Evolutionary conservation across 2,329 filamentous ascomycete species (phyloP), one percentile per base, ranked within the genome.

Genomic region (Pseudovirgaria hyperparasitica): DNA sequence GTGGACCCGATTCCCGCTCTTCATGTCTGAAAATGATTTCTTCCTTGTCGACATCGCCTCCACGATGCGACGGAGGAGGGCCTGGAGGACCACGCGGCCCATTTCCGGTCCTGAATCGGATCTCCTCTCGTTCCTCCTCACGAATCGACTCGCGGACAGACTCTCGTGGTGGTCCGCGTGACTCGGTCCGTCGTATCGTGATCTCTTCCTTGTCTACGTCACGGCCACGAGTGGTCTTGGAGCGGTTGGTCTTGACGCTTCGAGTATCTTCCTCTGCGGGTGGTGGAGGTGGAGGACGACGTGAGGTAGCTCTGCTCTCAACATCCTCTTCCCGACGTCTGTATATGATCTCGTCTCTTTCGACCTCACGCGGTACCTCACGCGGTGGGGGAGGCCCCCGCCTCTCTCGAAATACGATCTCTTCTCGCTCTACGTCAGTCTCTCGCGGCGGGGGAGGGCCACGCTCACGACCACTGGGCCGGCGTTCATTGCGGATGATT

Each of bases 11-110:
- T 11, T 35, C 34, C 10, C 48, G 44, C 31, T 55, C 55, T 16
- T 48, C 51, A 12, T 54, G 47, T 28, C 58, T 43, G 46, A 67
- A 63, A 31, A 58, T 55, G 30, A 67, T 56, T 35, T 67, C 62
- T 29, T 67, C 63, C 16, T 50, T 42, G 31, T 54, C 47, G 26
- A 48, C 25, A 17, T 52, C 50, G 24, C 46, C 44, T 29, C 53
- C 48, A 34, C 50, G 50, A 9, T 47, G 45, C 18, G 46, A 41
- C 14, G 43, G 42, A 19, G 47, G 40, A 9, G 48, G 45, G 17
- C 48, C 41, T 15, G 43, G 42, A 19, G 47, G 40, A 7, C 37
- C 41, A 26, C 34, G 44, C 38, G 41, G 57, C 34, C 58, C 52
- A 33, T 58, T 51, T 23, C 55, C 55, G 30, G 53, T 50, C 25